Evolutionary conservation across 768 basidiomycete species (phyloP).

Genomic region (Pleurotus citrinopileatus): DNA sequence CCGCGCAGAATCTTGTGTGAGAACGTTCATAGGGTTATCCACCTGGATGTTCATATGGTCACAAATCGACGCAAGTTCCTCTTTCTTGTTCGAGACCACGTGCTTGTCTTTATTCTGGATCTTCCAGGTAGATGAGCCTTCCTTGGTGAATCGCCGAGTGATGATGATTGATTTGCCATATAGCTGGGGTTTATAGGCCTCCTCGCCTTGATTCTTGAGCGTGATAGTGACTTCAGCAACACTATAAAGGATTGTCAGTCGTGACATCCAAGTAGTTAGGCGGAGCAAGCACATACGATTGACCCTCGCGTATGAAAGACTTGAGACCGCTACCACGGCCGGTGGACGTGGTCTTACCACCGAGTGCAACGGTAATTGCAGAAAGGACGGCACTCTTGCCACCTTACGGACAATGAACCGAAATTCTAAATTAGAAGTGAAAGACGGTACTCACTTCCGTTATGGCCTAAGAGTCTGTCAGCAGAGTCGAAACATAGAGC

Average conservation of each 20-base stretch:
- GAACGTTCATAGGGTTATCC: conserved; percentile 93
- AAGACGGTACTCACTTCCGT: conserved; percentile 69
- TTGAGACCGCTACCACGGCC: conserved; percentile 86
- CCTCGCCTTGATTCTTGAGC: conserved; percentile 88
- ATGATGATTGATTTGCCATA: conserved; percentile 87
- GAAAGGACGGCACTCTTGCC: conserved; percentile 95
- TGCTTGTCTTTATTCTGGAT: conserved; percentile 70
- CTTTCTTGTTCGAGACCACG: conserved; percentile 70
- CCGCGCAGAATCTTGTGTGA: conserved; percentile 71
- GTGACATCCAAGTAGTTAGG: neutral
- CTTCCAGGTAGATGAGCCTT: conserved; percentile 78
- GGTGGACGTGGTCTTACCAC: conserved; percentile 89
- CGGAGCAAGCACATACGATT: conserved; percentile 48
- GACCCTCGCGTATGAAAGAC: conserved; percentile 82
- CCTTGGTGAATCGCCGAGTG: conserved; percentile 75
- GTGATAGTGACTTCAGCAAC: conserved; percentile 73
- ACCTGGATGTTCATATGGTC: conserved; percentile 97
- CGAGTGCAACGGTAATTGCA: conserved; percentile 89
- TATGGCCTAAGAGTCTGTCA: conserved; percentile 57
- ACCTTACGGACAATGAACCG: conserved; percentile 41
- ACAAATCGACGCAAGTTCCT: conserved; percentile 84
- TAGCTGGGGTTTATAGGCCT: conserved; percentile 81
- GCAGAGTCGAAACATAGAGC: neutral
- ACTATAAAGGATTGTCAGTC: conserved; percentile 30
- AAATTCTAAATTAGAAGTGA: neutral